phyloP scores from a whole-genome alignment of 495 filamentous ascomycete species.

The Jackrogersella multiformis region DNA sequence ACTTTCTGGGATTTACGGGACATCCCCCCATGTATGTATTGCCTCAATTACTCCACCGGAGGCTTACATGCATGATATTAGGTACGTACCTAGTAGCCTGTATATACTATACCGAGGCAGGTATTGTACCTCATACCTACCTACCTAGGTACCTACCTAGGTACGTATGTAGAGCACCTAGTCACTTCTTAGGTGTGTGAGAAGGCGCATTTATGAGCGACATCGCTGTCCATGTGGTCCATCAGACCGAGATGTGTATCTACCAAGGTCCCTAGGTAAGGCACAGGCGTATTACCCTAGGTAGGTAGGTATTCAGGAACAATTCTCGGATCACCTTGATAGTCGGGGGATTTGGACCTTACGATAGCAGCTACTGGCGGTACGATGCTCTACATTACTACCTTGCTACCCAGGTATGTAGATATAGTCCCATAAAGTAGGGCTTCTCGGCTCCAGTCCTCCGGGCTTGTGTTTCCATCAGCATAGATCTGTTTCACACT shows the following conservation, averaged over 20 bases:
- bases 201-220: slow-evolving; percentile 4
- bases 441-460: slow-evolving; percentile 2
- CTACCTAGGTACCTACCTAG: no score
- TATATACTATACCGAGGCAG: no score
- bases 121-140: no score
- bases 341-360: no score
- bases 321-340: background rate
- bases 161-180: background rate
- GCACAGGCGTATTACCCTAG: background rate
- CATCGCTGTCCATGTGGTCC: slow-evolving; percentile 12
- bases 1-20: slow-evolving; percentile 4
- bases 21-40: slow-evolving; percentile 19
- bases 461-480: slow-evolving; percentile 1
- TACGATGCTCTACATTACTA: no score
- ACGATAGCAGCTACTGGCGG: no score
- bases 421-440: no score
- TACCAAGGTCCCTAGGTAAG: background rate
- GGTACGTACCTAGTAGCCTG: background rate
- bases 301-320: slow-evolving; percentile 17
- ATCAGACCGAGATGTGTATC: background rate
- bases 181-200: background rate
- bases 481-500: slow-evolving; percentile 13
- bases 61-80: slow-evolving; percentile 12
- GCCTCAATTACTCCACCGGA: slow-evolving; percentile 6
- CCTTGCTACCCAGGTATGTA: no score